phyloP scores from a whole-genome alignment of 2,329 filamentous ascomycete genomes.

The Colletotrichum endophyticum region DNA sequence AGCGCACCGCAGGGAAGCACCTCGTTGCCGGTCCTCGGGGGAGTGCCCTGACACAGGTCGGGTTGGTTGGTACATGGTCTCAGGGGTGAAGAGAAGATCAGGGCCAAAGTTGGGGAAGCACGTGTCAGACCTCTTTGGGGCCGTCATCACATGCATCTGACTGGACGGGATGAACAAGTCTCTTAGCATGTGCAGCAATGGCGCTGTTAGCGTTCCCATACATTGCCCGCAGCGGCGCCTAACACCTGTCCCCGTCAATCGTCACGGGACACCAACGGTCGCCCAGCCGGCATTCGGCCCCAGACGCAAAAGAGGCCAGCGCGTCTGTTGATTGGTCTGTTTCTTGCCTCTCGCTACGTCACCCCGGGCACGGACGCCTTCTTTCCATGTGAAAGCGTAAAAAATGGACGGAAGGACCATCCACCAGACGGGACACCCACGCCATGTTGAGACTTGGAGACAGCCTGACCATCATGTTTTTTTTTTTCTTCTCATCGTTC shows the following conservation, averaged over 20 bases:
- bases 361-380: constrained; percentile 5
- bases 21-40: background rate
- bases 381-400: constrained; percentile 15
- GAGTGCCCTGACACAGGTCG: background rate
- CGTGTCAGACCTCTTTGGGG: constrained; percentile 18
- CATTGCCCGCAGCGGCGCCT: background rate
- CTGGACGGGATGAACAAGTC: constrained; percentile 16
- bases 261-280: constrained; percentile 3
- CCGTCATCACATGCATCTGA: constrained; percentile 22
- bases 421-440: background rate
- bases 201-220: background rate
- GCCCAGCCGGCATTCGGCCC: constrained; percentile 20
- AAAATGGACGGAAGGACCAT: background rate
- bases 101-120: constrained; percentile 17
- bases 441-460: background rate
- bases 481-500: background rate
- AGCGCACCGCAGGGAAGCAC: background rate
- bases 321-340: background rate
- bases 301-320: constrained; percentile 4
- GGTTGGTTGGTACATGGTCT: background rate
- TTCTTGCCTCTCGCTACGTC: background rate
- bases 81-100: background rate
- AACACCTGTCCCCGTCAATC: background rate
- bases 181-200: background rate
- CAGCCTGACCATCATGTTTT: background rate